Conservation (phyloP, 176 grass and related monocot genomes). For the Panicum miliaceum region DNA sequence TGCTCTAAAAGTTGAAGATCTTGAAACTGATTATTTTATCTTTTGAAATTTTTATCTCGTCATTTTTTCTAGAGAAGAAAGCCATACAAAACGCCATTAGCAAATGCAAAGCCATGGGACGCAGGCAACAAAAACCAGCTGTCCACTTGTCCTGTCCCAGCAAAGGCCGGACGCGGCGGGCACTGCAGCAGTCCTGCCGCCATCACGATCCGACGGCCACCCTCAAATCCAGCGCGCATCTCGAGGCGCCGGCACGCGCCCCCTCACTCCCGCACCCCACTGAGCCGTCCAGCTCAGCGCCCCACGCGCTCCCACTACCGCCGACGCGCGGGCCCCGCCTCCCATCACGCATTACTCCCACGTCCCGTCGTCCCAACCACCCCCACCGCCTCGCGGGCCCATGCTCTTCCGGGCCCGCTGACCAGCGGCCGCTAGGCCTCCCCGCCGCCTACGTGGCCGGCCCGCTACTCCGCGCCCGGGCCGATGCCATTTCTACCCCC, state of each 20-base stretch:
- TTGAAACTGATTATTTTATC: background rate
- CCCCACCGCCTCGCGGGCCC: constrained; percentile 12
- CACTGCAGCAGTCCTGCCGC: background rate
- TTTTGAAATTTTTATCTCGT: background rate
- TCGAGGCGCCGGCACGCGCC: background rate
- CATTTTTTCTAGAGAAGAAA: background rate
- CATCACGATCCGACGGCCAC: constrained; percentile 11
- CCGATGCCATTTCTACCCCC: background rate
- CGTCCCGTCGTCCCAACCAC: background rate
- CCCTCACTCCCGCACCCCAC: background rate
- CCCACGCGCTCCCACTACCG: background rate
- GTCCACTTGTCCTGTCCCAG: background rate
- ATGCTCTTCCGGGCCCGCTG: fast-evolving
- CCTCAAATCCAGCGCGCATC: constrained; percentile 42
- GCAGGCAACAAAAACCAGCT: constrained; percentile 32
- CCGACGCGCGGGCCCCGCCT: constrained; percentile 21
- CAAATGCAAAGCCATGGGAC: background rate
- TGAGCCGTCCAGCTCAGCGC: constrained; percentile 45
- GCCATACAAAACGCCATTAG: background rate
- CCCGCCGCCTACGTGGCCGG: background rate
- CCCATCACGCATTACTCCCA: background rate
- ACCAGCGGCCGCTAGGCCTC: background rate
- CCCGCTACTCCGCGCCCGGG: background rate
- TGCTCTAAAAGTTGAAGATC: background rate
- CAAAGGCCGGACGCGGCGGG: background rate